Evolutionary conservation across 805 yeast genomes (phyloP).

Genomic region (Cyberlindnera amylophila): DNA sequence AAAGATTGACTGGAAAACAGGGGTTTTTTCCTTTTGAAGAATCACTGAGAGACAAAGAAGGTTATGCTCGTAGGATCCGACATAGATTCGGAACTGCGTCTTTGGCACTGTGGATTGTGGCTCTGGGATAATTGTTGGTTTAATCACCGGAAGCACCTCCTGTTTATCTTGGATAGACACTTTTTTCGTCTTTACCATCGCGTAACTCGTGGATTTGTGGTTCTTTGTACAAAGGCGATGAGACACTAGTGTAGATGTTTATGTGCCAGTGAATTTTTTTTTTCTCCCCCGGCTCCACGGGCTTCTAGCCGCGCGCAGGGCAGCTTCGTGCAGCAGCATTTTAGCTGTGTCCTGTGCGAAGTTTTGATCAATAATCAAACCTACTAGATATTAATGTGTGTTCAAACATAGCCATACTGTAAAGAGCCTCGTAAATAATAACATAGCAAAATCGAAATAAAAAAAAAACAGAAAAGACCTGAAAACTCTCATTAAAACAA

Average conservation of each 20-base stretch:
- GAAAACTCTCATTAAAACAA: neutral
- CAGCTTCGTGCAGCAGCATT: too few relatives aligned
- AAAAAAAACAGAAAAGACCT: neutral
- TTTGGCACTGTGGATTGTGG: constrained; percentile 1
- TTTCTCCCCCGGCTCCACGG: neutral
- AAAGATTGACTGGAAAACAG: constrained; percentile 87
- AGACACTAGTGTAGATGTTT: neutral
- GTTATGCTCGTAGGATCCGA: constrained; percentile 95
- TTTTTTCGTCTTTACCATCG: constrained; percentile 13
- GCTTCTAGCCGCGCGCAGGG: neutral
- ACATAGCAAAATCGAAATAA: neutral
- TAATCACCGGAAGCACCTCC: constrained; percentile 17
- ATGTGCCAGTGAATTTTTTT: constrained; percentile 5
- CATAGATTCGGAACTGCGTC: constrained; percentile 69
- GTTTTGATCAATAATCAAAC: too few relatives aligned
- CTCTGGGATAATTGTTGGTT: constrained; percentile 25
- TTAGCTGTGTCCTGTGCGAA: too few relatives aligned
- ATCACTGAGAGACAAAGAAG: constrained; percentile 76
- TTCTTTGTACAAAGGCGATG: neutral
- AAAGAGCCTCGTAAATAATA: neutral
- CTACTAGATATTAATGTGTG: neutral
- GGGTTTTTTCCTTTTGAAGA: constrained; percentile 45
- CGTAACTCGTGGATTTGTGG: neutral
- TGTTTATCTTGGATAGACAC: constrained; percentile 8
- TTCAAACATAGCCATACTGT: neutral